Evolutionary conservation across 805 yeast species (phyloP).

Genomic region (Naumovozyma castellii): DNA sequence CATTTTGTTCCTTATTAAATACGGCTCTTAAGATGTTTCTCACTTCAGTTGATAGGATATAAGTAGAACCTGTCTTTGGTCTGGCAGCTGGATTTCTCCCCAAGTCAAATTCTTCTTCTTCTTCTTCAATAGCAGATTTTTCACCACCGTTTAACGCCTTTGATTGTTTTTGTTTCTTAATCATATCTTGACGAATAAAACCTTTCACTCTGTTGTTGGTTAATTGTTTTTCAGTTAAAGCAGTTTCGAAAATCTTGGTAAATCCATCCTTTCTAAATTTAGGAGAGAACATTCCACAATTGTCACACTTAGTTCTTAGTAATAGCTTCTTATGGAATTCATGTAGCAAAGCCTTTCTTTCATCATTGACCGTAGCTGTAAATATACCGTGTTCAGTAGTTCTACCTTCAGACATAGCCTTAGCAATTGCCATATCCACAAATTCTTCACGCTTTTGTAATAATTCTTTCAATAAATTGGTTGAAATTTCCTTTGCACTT

Average conservation of each 20-base stretch:
- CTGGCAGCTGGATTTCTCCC: constrained; percentile 42
- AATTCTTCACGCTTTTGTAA: constrained; percentile 54
- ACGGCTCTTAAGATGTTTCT: constrained; percentile 67
- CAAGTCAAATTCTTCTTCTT: constrained; percentile 24
- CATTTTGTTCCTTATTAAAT: constrained; percentile 60
- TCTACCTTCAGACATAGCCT: constrained; percentile 69
- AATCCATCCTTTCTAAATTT: constrained; percentile 90
- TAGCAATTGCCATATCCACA: constrained; percentile 61
- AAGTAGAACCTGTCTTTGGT: constrained; percentile 67
- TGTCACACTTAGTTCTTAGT: constrained; percentile 81
- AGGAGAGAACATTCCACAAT: constrained; percentile 94
- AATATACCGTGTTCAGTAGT: constrained; percentile 56
- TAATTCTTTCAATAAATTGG: constrained; percentile 32
- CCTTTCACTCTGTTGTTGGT: constrained; percentile 81
- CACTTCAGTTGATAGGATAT: constrained; percentile 80
- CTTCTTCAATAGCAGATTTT: constrained; percentile 8
- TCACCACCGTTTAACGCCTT: constrained; percentile 24
- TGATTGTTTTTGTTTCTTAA: constrained; percentile 33
- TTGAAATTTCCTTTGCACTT: constrained; percentile 4
- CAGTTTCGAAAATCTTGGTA: constrained; percentile 82
- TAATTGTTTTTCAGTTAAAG: constrained; percentile 72
- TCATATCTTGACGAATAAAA: constrained; percentile 59
- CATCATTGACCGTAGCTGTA: constrained; percentile 81
- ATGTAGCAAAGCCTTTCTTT: constrained; percentile 64
- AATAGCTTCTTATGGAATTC: constrained; percentile 67